phyloP scores from a whole-genome alignment of 352 stramenopile genomes.

The Globisporangium emineosum region DNA sequence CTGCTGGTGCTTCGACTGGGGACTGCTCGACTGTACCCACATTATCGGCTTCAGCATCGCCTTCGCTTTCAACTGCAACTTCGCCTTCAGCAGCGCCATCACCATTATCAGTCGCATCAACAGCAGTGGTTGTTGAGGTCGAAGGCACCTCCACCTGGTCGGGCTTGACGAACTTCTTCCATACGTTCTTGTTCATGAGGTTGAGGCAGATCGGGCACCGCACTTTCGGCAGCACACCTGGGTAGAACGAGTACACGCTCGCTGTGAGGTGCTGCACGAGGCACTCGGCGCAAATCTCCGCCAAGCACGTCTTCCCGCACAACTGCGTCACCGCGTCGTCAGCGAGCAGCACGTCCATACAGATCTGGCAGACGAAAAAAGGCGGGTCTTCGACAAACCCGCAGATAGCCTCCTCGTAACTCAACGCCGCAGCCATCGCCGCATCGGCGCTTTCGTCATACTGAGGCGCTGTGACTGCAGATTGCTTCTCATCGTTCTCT shows the following conservation, averaged over 20 bases:
- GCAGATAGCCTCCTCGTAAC: not conserved
- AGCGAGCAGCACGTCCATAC: slow-evolving; percentile 42
- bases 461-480: no score
- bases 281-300: slow-evolving; percentile 39
- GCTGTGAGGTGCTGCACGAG: slow-evolving; percentile 49
- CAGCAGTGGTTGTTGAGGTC: not conserved
- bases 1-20: no score
- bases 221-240: slow-evolving; percentile 58
- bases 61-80: no score
- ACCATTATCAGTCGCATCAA: not conserved
- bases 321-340: slow-evolving; percentile 32
- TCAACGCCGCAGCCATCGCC: not conserved
- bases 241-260: slow-evolving; percentile 58
- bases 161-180: slow-evolving; percentile 34
- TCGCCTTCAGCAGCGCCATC: not conserved
- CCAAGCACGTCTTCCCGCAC: slow-evolving; percentile 38
- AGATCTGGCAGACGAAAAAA: slow-evolving; percentile 54
- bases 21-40: no score
- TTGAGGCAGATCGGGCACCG: slow-evolving; percentile 60
- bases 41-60: no score
- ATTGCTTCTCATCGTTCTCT: no score
- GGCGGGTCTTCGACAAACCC: slow-evolving; percentile 16
- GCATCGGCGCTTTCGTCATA: slow-evolving; percentile 1
- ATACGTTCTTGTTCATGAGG: slow-evolving; percentile 49
- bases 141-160: not conserved